phyloP scores from a whole-genome alignment of 352 stramenopile genomes.

The Saprolegnia parasitica region DNA sequence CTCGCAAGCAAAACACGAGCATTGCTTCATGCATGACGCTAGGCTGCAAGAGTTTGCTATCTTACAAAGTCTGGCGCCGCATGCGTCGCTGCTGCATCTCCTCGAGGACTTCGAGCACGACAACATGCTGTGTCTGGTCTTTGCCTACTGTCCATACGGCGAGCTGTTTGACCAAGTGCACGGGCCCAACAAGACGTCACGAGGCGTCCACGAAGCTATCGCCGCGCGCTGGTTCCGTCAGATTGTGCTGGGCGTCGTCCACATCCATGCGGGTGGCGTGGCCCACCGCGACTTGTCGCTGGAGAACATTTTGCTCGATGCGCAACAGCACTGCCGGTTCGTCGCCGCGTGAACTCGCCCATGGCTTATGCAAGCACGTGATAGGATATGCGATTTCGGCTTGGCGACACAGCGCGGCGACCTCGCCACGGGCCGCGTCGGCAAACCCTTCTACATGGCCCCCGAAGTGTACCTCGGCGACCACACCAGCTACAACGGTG shows the following conservation, averaged over 20 bases:
- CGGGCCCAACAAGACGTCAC: conserved; percentile 20
- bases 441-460: conserved; percentile 65
- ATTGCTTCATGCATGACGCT: neutral
- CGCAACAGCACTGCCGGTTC: conserved; percentile 37
- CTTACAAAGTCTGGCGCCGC: conserved; percentile 5
- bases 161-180: conserved; percentile 50
- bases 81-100: conserved; percentile 36
- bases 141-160: conserved; percentile 56
- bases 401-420: conserved; percentile 41
- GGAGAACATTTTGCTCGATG: conserved; percentile 62
- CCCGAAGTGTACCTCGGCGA: conserved; percentile 45
- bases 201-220: conserved; percentile 32
- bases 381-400: conserved; percentile 44
- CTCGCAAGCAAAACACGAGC: neutral
- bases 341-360: neutral
- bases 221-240: conserved; percentile 44
- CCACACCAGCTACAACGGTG: conserved; percentile 24
- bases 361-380: neutral
- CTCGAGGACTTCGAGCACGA: conserved; percentile 50
- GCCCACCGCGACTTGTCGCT: conserved; percentile 62
- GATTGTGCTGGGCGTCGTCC: conserved; percentile 43
- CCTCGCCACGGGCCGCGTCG: conserved; percentile 41
- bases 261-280: conserved; percentile 49
- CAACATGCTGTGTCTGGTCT: conserved; percentile 50
- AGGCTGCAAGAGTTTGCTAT: conserved; percentile 26